Evolutionary conservation across 495 filamentous ascomycete species (phyloP), one percentile per base, ranked within the genome.

Genomic region (Podospora australis): DNA sequence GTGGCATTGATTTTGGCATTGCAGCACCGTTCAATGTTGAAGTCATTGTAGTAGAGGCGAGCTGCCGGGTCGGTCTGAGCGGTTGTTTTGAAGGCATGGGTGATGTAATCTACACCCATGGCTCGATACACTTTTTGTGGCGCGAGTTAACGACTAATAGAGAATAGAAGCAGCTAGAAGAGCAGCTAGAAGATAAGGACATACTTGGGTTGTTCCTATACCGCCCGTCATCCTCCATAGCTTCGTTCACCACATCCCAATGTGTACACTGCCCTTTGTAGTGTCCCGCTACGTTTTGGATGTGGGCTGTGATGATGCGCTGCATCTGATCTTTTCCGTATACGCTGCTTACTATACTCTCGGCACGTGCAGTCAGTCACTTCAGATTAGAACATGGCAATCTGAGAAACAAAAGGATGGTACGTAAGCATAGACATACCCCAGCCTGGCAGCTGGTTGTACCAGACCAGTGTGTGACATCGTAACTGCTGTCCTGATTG

Each of bases 1-100:
- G 75, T 69, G 10, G 62, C 64, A 29, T 58, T 54, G n/a, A 70
- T 63, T 55, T 82, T 82, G 49, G 66, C 52, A 34, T 73, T 70
- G 24, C 67, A 63, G 46, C 58, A 60, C 3, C 48, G 49, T 56
- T 80, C 78, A 53, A 82, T 74, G 55, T 74, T 74, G 64, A 80
- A 82, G 64, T 83, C 78, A 60, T 86, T 85, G 68, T 82, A 80
- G 65, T 82, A 86, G 44, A 60, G 54, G 34, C 54, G 57, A 13
- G 46, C 74, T 2, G 2, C 5, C 21, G 56, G 59, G 53, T 62
- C 59, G 3, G 59, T 52, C 11, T 44, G 39, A 8, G 56, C 53
- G 6, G 77, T 77, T 3, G 70, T 63, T 5, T 38, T 53, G 60
- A 76, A 76, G 9, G 71, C 58, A 50, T 70, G 57, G 11, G 68